Base-by-base conservation (phyloP, 192 early-diverging fungal genomes). In the Polychytrium aggregatum region DNA sequence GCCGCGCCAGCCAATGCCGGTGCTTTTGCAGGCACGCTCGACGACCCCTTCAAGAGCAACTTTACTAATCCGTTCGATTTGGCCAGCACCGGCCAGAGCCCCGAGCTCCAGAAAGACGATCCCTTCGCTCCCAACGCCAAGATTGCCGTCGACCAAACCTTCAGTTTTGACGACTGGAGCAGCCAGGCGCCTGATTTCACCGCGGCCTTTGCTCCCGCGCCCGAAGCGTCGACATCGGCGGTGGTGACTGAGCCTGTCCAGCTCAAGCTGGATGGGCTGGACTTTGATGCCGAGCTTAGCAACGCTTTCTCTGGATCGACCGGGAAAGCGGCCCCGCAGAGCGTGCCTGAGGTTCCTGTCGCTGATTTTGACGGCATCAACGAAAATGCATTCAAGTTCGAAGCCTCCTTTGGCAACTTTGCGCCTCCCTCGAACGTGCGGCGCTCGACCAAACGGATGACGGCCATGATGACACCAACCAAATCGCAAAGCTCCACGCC, bases 221-320 rank as follows among this genome's bases (percentile, higher is more conserved):
- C 42, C 9, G 6, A 11, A 45, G 7, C 41, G 4, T 13, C 41
- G 5, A 16, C 21, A 17, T 20, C 41, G 35, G 31, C 42, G 3
- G 52, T 25, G 7, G 1, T 22, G 9, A 34, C 41, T 22, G 17
- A 8, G 10, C 25, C 41, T 45, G 3, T 45, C 25, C 3, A 33
- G 24, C 44, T 37, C 46, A 28, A 8, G 21, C 37, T 22, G 0
- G 3, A 7, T 1, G 29, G 17, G 25, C 14, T 59, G 1, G 50
- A 59, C 31, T 45, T 59, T 31, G 57, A 59, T 3, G 50, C 39
- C 13, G 57, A 59, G 42, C 27, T 59, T 30, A 17, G 45, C 9
- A 52, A 52, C 21, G 57, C 57, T 37, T 59, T 59, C 38, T n/a
- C n/a, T n/a, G n/a, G n/a, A n/a, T n/a, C n/a, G n/a, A 28, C 44